A percentile compares a stretch with the other conserved stretches of the same genome.
phyloP scores from a whole-genome alignment of 306 rosid genomes.

The Psophocarpus tetragonolobus region DNA sequence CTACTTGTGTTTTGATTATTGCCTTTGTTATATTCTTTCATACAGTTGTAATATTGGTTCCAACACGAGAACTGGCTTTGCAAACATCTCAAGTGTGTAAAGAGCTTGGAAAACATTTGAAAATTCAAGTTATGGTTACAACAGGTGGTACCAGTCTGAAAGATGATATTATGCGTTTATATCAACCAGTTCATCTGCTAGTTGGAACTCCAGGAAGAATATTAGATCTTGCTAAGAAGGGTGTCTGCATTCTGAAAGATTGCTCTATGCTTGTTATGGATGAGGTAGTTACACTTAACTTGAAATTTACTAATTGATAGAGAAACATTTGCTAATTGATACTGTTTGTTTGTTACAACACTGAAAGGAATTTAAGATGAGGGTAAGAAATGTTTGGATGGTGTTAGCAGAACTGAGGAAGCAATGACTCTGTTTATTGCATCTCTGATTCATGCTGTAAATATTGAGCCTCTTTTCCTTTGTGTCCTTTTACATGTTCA shows the following conservation, averaged over 20 bases:
- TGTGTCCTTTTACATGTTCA: background rate
- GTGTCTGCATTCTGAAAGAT: conserved; percentile 79
- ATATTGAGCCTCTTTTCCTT: background rate
- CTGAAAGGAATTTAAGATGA: background rate
- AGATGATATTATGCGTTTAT: conserved; percentile 97
- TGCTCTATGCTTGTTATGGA: conserved; percentile 96
- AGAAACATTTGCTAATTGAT: background rate
- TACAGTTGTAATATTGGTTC: conserved; percentile 93
- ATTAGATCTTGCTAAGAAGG: conserved; percentile 93
- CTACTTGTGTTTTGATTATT: conserved; percentile 13
- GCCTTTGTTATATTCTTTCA: conserved; percentile 14
- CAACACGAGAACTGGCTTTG: conserved; percentile 95
- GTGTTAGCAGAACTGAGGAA: background rate
- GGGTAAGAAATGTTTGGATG: background rate
- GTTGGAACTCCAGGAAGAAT: conserved; percentile 99
- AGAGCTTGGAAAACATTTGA: conserved; percentile 94
- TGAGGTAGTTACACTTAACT: conserved; percentile 59
- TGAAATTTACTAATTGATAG: conserved; percentile 11
- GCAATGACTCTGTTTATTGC: conserved; percentile 12
- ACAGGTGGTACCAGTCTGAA: conserved; percentile 98
- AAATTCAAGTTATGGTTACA: conserved; percentile 96
- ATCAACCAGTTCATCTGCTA: conserved; percentile 97
- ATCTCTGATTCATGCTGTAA: conserved; percentile 12
- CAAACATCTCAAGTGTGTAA: conserved; percentile 99
- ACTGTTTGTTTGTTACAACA: background rate